A percentile compares a stretch with the other conserved stretches of the same genome.
Conservation (phyloP, 306 rosid species). For the Rosa lucieae region DNA sequence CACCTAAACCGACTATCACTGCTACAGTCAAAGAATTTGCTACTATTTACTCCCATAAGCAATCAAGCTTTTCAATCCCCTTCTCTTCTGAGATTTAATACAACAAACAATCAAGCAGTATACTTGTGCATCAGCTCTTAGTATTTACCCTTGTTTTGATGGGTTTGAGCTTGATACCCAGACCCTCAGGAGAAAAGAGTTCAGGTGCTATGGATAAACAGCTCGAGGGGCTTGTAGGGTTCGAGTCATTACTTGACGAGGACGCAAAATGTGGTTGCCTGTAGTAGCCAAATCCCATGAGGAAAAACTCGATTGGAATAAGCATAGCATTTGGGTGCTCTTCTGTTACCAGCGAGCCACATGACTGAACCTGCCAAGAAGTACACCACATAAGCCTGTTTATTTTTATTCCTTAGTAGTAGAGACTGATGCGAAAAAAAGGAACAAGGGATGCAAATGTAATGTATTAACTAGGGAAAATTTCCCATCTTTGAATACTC, state of each 20-base stretch:
- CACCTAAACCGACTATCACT: not conserved
- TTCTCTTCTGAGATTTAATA: not conserved
- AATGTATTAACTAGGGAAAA: not conserved
- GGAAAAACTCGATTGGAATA: constrained; percentile 66
- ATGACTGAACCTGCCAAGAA: constrained; percentile 61
- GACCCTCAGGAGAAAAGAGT: constrained; percentile 63
- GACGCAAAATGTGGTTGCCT: constrained; percentile 47
- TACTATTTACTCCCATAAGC: not conserved
- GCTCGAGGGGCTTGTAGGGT: constrained; percentile 55
- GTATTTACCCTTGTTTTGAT: constrained; percentile 65
- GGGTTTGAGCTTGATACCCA: constrained; percentile 84
- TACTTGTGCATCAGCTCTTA: constrained; percentile 24
- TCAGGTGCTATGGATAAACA: constrained; percentile 66
- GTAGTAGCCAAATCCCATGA: constrained; percentile 68
- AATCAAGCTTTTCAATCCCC: constrained; percentile 19
- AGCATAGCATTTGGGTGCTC: constrained; percentile 82
- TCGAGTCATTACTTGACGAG: constrained; percentile 59
- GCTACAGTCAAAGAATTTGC: not conserved
- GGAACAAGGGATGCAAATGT: not conserved
- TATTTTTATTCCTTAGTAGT: not conserved
- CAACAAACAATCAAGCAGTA: not conserved
- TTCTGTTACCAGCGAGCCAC: constrained; percentile 88
- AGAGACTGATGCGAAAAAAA: not conserved
- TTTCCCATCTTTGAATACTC: not conserved
- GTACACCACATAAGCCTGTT: not conserved